These are phyloP conservation scores for Quercus tomentella DNA, from an alignment of 331 rosid genomes.

Conservation along the genomic window DNA sequence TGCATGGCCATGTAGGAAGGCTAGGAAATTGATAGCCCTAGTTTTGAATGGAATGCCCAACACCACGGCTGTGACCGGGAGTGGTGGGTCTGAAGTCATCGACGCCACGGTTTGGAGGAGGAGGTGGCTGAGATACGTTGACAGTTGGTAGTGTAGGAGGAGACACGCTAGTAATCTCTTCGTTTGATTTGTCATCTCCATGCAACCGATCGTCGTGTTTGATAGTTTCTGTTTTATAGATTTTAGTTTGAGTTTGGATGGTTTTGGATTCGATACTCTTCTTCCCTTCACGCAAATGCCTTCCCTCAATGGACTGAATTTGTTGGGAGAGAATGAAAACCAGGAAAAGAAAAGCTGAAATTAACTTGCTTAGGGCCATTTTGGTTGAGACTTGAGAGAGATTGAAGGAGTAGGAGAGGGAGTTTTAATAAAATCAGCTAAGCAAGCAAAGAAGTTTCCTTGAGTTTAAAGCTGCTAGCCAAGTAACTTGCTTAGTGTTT, in stretches of 20 bases:
- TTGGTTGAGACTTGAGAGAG: background rate
- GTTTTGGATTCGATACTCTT: background rate
- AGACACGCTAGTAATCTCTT: background rate
- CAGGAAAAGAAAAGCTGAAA: conserved; percentile 21
- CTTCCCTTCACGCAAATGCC: conserved; percentile 8
- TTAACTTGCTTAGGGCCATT: conserved; percentile 42
- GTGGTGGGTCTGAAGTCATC: conserved; percentile 42
- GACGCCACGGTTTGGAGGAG: conserved; percentile 7
- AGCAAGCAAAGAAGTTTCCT: too few species aligned
- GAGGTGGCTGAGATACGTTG: conserved; percentile 17
- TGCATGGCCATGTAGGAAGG: background rate
- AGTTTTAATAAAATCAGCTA: too few species aligned
- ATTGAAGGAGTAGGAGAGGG: background rate
- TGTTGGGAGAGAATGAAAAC: conserved; percentile 16
- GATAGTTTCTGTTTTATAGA: background rate
- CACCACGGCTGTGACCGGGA: conserved; percentile 48
- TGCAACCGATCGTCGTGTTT: background rate
- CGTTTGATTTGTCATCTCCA: background rate
- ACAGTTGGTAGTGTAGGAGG: background rate
- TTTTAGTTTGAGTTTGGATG: background rate
- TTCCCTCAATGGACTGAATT: conserved; percentile 9
- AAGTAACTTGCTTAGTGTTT: background rate
- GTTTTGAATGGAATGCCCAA: conserved; percentile 40
- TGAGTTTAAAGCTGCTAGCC: background rate
- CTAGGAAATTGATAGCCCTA: background rate